Evolutionary conservation across 345 rosid species (phyloP).

Genomic region (Viola odorata): DNA sequence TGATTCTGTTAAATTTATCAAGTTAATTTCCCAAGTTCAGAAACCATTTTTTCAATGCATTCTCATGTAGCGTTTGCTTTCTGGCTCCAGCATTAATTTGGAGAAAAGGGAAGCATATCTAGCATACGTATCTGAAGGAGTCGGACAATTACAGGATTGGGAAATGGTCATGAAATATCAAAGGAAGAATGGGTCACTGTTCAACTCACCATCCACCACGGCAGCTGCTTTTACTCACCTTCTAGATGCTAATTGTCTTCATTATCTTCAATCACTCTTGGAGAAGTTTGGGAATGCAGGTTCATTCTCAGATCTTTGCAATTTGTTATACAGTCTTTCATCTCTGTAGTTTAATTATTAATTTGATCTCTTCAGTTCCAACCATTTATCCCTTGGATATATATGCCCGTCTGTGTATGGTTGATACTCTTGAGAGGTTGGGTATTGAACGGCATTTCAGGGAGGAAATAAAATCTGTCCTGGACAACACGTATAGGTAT

Average conservation of each 20-base stretch:
- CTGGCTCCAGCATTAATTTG: too few species aligned
- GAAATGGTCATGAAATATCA: constrained; percentile 59
- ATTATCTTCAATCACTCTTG: constrained; percentile 47
- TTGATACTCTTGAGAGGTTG: constrained; percentile 60
- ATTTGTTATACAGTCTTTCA: background rate
- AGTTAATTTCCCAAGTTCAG: too few species aligned
- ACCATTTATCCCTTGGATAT: constrained; percentile 58
- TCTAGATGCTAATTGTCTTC: constrained; percentile 51
- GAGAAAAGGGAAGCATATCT: constrained; percentile 53
- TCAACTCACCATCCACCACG: constrained; percentile 83
- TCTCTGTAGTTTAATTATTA: constrained; percentile 10
- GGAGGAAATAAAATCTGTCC: constrained; percentile 40
- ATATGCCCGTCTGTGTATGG: constrained; percentile 48
- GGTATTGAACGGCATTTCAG: constrained; percentile 60
- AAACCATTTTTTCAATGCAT: too few species aligned
- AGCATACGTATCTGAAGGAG: constrained; percentile 68
- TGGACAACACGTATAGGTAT: constrained; percentile 71
- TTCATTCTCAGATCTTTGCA: constrained; percentile 13
- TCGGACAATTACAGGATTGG: constrained; percentile 51
- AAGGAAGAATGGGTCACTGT: constrained; percentile 68
- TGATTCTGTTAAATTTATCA: too few species aligned
- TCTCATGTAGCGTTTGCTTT: too few species aligned
- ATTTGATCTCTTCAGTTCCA: constrained; percentile 52
- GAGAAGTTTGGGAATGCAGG: constrained; percentile 71
- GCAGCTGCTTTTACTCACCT: constrained; percentile 62